These are phyloP conservation scores for Paramyrothecium sp. DNA, from an alignment of 2,329 filamentous ascomycete genomes.

Conservation along the genomic window DNA sequence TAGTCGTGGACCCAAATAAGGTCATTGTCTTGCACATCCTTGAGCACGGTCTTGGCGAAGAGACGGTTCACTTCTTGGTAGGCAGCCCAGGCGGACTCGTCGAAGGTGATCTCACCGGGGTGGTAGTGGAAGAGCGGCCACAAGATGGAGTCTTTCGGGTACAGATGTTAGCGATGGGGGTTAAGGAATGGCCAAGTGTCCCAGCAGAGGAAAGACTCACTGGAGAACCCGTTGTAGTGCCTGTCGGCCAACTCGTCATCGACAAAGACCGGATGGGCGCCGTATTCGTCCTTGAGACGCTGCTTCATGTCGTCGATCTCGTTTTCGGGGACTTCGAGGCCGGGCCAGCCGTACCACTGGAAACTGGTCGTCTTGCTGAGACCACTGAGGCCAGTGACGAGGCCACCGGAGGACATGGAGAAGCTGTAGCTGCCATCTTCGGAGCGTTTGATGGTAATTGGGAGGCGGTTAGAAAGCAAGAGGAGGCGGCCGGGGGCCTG, in stretches of 20 bases:
- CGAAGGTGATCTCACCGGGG: constrained; percentile 96
- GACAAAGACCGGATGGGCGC: constrained; percentile 88
- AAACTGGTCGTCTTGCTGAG: constrained; percentile 91
- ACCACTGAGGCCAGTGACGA: constrained; percentile 91
- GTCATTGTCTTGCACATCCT: constrained; percentile 89
- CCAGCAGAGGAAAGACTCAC: constrained; percentile 48
- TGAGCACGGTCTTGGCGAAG: constrained; percentile 84
- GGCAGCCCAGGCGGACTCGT: constrained; percentile 89
- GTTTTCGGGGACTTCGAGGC: constrained; percentile 82
- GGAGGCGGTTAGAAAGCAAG: constrained; percentile 90
- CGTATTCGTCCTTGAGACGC: constrained; percentile 81
- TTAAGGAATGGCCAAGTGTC: not conserved
- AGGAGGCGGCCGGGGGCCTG: constrained; percentile 58
- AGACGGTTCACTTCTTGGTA: constrained; percentile 91
- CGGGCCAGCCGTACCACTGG: constrained; percentile 98
- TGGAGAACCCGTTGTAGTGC: constrained; percentile 98
- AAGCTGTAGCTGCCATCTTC: constrained; percentile 91
- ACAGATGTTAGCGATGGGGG: not conserved
- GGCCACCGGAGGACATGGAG: constrained; percentile 93
- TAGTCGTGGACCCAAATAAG: constrained; percentile 99
- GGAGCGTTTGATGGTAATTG: constrained; percentile 92
- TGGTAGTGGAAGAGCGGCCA: constrained; percentile 99
- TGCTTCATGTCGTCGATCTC: constrained; percentile 74
- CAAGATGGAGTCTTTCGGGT: constrained; percentile 79
- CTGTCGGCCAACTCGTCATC: constrained; percentile 90